phyloP scores from a whole-genome alignment of 768 basidiomycete species.

The Amanita subjunquillea region DNA sequence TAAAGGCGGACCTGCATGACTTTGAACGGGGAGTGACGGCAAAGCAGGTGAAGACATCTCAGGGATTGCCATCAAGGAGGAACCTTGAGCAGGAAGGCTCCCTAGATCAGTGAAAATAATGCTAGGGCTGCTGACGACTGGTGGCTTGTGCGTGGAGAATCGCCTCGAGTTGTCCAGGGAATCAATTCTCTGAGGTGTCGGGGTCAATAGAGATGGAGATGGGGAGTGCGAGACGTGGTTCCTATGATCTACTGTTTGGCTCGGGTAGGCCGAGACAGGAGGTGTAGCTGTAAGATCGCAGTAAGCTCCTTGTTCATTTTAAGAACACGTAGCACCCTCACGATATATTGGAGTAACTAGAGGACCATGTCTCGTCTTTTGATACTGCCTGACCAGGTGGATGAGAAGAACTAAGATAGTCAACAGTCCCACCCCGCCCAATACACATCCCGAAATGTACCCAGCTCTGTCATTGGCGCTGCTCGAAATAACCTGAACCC shows the following conservation, averaged over 20 bases:
- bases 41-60: no score
- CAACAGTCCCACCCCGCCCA: background rate
- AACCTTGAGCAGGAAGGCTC: background rate
- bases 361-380: background rate
- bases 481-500: background rate
- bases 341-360: background rate
- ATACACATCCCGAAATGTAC: background rate
- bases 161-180: background rate
- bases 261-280: background rate
- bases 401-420: background rate
- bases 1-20: background rate
- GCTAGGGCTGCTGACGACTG: no score
- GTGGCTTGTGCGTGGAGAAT: background rate
- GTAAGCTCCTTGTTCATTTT: background rate
- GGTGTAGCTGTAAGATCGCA: background rate
- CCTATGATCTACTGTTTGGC: background rate
- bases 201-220: no score
- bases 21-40: no score
- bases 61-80: no score
- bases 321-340: background rate
- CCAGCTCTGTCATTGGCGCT: background rate
- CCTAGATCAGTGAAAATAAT: background rate
- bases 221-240: background rate
- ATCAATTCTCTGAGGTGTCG: background rate
- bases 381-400: background rate